A percentile compares a stretch with the other conserved stretches of the same genome.
These are phyloP conservation scores for Strobilomyces confusus DNA, from an alignment of 768 basidiomycete genomes.

Conservation along the genomic window DNA sequence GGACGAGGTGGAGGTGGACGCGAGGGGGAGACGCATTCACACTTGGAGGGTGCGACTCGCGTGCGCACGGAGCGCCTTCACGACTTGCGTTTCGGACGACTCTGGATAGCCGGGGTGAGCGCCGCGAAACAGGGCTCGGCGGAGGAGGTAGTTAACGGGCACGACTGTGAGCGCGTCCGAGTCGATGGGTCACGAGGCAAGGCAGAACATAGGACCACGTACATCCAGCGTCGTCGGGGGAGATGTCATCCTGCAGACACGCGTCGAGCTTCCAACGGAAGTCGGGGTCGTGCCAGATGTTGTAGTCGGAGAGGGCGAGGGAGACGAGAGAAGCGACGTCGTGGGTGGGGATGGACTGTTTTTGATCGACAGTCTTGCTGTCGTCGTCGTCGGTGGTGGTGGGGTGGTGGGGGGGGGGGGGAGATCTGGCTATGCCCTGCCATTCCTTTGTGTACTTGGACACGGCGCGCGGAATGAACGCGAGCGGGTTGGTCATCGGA, in stretches of 20 bases:
- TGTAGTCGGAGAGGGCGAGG: slow-evolving; percentile 68
- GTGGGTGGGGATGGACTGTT: slow-evolving; percentile 29
- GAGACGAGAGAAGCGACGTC: slow-evolving; percentile 49
- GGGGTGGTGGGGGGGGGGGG: no score
- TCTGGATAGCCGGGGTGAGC: slow-evolving; percentile 13
- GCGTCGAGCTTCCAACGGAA: slow-evolving; percentile 46
- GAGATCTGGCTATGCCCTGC: neutral
- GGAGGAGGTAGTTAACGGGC: slow-evolving; percentile 55
- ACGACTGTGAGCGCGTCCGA: slow-evolving; percentile 40
- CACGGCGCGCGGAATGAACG: no score
- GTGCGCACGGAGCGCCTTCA: slow-evolving; percentile 56
- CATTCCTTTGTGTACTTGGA: neutral
- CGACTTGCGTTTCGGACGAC: slow-evolving; percentile 43
- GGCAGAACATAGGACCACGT: slow-evolving; percentile 23
- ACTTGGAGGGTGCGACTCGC: slow-evolving; percentile 49
- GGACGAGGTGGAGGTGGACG: slow-evolving; percentile 12
- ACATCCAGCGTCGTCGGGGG: slow-evolving; percentile 43
- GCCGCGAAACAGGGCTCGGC: slow-evolving; percentile 27
- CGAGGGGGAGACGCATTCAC: slow-evolving; percentile 48
- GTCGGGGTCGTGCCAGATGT: slow-evolving; percentile 60
- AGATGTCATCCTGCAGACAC: slow-evolving; percentile 11
- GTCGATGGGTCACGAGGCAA: neutral
- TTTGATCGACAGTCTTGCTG: slow-evolving; percentile 18
- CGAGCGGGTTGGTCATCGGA: no score
- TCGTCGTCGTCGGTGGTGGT: neutral